A percentile compares a stretch with the other conserved stretches of the same genome.
phyloP scores from a whole-genome alignment of 1,284 basidiomycete species.

The Sporisorium graminicola region DNA sequence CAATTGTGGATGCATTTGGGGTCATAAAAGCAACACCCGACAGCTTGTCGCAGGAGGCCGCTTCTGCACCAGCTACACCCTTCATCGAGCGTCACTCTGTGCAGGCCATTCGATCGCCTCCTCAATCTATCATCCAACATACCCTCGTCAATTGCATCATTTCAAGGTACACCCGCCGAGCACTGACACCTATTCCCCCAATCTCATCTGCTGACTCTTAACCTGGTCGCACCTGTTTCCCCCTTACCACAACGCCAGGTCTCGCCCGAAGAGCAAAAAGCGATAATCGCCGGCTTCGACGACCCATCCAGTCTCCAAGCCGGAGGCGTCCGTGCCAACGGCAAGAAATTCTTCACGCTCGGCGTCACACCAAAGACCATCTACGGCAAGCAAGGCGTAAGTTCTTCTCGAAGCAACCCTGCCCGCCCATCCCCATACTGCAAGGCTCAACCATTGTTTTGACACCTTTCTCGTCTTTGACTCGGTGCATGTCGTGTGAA shows the following conservation, averaged over 20 bases:
- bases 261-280: constrained; percentile 80
- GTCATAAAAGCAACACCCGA: no score
- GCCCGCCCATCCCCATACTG: not conserved
- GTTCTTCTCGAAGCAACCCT: constrained; percentile 65
- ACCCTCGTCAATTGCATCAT: no score
- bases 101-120: not conserved
- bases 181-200: not conserved
- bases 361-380: constrained; percentile 76
- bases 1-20: no score
- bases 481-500: not conserved
- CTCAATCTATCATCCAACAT: not conserved
- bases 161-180: no score
- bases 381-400: constrained; percentile 84
- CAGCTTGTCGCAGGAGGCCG: not conserved
- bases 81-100: not conserved
- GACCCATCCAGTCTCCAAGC: constrained; percentile 72
- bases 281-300: constrained; percentile 75
- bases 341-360: constrained; percentile 85
- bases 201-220: not conserved
- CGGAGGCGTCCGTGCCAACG: constrained; percentile 78
- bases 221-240: not conserved
- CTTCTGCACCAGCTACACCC: no score
- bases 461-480: not conserved
- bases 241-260: no score
- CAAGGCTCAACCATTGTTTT: no score